A percentile compares a stretch with the other conserved stretches of the same genome.
phyloP scores from a whole-genome alignment of 2,329 filamentous ascomycete genomes.

The Niveomyces coronatus region DNA sequence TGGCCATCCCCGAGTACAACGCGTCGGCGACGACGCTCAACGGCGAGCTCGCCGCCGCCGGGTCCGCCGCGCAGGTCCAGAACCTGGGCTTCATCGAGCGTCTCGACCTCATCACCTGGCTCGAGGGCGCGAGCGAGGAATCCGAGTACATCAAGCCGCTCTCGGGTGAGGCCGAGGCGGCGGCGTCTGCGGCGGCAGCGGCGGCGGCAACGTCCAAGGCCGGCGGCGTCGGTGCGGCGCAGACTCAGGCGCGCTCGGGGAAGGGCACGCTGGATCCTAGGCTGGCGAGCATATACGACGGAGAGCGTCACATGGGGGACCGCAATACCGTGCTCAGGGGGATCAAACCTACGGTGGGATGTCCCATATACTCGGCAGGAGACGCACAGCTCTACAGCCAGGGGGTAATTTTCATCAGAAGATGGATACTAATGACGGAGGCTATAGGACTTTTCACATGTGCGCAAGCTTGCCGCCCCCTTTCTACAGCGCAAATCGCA shows the following conservation, averaged over 20 bases:
- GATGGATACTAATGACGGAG: constrained; percentile 9
- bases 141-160: constrained; percentile 87
- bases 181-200: constrained; percentile 12
- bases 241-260: constrained; percentile 40
- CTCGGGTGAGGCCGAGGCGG: constrained; percentile 48
- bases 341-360: constrained; percentile 72
- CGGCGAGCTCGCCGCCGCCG: constrained; percentile 56
- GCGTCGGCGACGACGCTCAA: constrained; percentile 71
- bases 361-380: too few relatives aligned
- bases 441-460: constrained; percentile 78
- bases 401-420: background rate
- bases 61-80: constrained; percentile 52
- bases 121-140: constrained; percentile 81
- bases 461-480: constrained; percentile 72
- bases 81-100: constrained; percentile 88
- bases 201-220: constrained; percentile 8
- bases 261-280: constrained; percentile 68
- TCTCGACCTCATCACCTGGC: constrained; percentile 84
- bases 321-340: constrained; percentile 81
- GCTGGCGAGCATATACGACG: constrained; percentile 79
- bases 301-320: constrained; percentile 85
- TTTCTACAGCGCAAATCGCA: constrained; percentile 58
- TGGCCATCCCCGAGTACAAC: constrained; percentile 85
- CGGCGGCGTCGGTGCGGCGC: constrained; percentile 24
- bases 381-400: background rate